phyloP scores from a whole-genome alignment of 768 basidiomycete species.

The Termitomyces sp. region DNA sequence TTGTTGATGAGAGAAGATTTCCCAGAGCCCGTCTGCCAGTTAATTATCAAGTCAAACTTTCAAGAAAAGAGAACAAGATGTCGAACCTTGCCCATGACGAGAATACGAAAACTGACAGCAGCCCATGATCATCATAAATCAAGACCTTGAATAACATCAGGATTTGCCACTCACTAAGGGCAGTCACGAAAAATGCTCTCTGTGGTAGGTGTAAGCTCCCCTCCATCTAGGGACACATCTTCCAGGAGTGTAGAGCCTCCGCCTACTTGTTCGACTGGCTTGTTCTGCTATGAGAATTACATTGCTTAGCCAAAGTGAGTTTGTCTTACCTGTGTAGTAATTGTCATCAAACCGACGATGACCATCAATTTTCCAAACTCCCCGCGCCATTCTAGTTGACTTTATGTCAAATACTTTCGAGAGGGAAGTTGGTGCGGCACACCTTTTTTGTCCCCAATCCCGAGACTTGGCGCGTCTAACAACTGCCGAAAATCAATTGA shows the following conservation, averaged over 20 bases:
- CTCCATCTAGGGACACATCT: background rate
- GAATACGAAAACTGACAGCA: conserved; percentile 19
- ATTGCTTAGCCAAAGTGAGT: no score
- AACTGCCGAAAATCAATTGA: background rate
- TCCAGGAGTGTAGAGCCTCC: background rate
- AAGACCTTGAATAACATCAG: background rate
- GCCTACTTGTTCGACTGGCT: background rate
- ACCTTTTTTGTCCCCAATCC: background rate
- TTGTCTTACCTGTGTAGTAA: background rate
- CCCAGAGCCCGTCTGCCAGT: conserved; percentile 23
- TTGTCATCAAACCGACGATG: conserved; percentile 4
- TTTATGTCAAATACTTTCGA: background rate
- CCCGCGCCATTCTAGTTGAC: conserved; percentile 5
- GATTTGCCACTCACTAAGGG: conserved; percentile 4
- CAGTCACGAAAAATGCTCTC: conserved; percentile 13
- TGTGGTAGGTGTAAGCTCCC: conserved; percentile 8
- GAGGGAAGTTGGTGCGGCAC: background rate
- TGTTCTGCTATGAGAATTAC: background rate
- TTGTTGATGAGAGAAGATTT: conserved; percentile 26
- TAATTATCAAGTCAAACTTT: background rate
- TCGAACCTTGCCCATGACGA: conserved; percentile 24
- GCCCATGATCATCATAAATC: background rate
- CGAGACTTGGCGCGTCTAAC: background rate
- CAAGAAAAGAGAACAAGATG: background rate
- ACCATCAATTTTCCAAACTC: background rate